Conservation (phyloP, 768 basidiomycete genomes). For the Mycena vitilis region DNA sequence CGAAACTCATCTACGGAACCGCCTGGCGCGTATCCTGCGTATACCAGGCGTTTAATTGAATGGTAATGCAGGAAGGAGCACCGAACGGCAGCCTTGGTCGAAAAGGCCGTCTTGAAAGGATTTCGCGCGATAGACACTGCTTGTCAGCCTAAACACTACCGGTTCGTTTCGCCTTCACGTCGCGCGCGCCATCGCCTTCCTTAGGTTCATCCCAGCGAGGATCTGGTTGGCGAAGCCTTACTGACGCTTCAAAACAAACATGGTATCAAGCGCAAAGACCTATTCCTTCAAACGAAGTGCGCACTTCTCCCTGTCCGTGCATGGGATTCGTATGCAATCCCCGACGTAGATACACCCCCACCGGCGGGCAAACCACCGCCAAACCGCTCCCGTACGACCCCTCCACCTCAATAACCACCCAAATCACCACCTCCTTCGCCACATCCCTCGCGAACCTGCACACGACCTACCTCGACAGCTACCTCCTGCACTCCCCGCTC, state of each 20-base stretch:
- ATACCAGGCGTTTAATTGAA: slow-evolving; percentile 5
- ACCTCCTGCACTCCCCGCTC: slow-evolving; percentile 83
- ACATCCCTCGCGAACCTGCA: slow-evolving; percentile 76
- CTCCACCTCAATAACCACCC: slow-evolving; percentile 59
- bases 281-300: slow-evolving; percentile 88
- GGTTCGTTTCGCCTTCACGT: slow-evolving; percentile 51
- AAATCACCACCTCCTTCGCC: slow-evolving; percentile 71
- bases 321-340: not conserved
- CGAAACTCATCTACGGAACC: slow-evolving; percentile 69
- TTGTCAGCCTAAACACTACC: slow-evolving; percentile 80
- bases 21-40: slow-evolving; percentile 57
- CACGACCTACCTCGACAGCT: slow-evolving; percentile 81
- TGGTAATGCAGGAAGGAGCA: slow-evolving; percentile 76
- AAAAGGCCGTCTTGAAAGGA: slow-evolving; percentile 78
- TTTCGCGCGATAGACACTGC: slow-evolving; percentile 89
- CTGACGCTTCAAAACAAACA: slow-evolving; percentile 65
- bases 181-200: slow-evolving; percentile 5
- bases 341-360: slow-evolving; percentile 73
- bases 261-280: slow-evolving; percentile 71
- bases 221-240: slow-evolving; percentile 83
- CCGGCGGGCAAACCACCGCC: slow-evolving; percentile 76
- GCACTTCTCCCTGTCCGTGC: slow-evolving; percentile 7
- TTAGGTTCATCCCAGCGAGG: slow-evolving; percentile 62
- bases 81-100: slow-evolving; percentile 72
- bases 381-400: slow-evolving; percentile 83